Evolutionary conservation across 2,329 filamentous ascomycete genomes (phyloP), one percentile per base, ranked within the genome.

Genomic region (Paecilomyces formosus): DNA sequence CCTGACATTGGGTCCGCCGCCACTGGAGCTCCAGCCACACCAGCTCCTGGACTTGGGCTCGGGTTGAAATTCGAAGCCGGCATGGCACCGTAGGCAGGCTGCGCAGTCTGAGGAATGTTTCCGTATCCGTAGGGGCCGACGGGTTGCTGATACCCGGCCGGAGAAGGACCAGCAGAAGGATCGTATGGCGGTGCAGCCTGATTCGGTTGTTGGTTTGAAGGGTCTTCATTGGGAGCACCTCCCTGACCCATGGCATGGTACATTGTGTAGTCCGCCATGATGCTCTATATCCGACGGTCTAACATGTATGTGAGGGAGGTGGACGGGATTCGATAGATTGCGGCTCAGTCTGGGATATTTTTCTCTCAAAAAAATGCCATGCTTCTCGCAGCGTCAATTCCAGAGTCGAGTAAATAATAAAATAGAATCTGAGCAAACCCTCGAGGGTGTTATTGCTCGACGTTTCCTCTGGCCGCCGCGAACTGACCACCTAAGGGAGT

Each of bases 101-200:
- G 72, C 63, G 72, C 69, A 55, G 64, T 66, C 54, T 68, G 69
- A 26, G 72, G 59, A 54, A 68, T 61, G 53, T 71, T 68, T 57
- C 72, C 68, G 58, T 75, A 75, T 57, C 72, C 68, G 58, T 75
- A 75, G 33, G 68, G 68, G 54, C 65, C 67, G 51, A 72, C 72
- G 55, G 71, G 66, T 58, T 77, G 76, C 54, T 73, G 67, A 52
- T 71, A 72, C 31, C 68, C 68, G 15, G 62, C 55, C 26, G 71
- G 71, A n/a, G 68, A 68, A 61, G 75, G 71, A 55, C 72, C 72
- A 58, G 74, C 67, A 55, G 72, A 64, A 58, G 73, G 65, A 54
- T 70, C 68, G 71, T 86, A 86, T 66, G 85, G 83, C 63, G 79
- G 78, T 59, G 77, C 77, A 54, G 79, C 81, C 62, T 83, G 81